Evolutionary conservation across 2,329 filamentous ascomycete species (phyloP).

Genomic region (Neocatenulostroma microsporum): DNA sequence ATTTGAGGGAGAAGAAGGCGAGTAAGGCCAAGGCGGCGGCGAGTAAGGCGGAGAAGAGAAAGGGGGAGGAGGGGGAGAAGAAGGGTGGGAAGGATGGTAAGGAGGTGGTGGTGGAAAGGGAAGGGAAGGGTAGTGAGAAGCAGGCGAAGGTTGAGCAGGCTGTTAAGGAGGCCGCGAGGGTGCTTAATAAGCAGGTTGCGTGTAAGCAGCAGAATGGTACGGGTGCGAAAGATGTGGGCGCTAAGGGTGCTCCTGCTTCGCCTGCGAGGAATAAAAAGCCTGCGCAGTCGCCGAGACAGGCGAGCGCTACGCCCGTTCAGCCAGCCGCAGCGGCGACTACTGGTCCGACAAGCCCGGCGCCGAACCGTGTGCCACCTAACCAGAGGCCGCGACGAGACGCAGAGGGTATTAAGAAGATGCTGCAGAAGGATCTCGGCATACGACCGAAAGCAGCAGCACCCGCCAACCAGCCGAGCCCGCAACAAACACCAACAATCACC

Average conservation of each 20-base stretch:
- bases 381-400: constrained; percentile 24
- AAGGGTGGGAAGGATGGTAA: constrained; percentile 30
- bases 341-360: constrained; percentile 13
- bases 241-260: constrained; percentile 30
- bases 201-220: constrained; percentile 16
- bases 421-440: constrained; percentile 56
- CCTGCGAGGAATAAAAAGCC: constrained; percentile 23
- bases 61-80: constrained; percentile 24
- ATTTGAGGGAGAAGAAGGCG: constrained; percentile 83
- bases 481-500: constrained; percentile 32
- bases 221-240: not conserved
- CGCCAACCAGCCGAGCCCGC: constrained; percentile 15
- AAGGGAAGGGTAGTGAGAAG: constrained; percentile 25
- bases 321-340: constrained; percentile 22
- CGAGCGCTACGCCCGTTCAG: constrained; percentile 33
- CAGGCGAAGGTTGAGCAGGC: constrained; percentile 24
- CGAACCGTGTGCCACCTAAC: constrained; percentile 15
- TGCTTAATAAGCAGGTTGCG: constrained; percentile 41
- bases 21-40: constrained; percentile 52
- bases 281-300: constrained; percentile 18
- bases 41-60: constrained; percentile 57
- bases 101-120: constrained; percentile 23
- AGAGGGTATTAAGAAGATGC: constrained; percentile 42
- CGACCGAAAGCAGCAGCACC: constrained; percentile 30
- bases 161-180: constrained; percentile 50